phyloP scores from a whole-genome alignment of 257 asterid genomes.

The Fraxinus pennsylvanica region DNA sequence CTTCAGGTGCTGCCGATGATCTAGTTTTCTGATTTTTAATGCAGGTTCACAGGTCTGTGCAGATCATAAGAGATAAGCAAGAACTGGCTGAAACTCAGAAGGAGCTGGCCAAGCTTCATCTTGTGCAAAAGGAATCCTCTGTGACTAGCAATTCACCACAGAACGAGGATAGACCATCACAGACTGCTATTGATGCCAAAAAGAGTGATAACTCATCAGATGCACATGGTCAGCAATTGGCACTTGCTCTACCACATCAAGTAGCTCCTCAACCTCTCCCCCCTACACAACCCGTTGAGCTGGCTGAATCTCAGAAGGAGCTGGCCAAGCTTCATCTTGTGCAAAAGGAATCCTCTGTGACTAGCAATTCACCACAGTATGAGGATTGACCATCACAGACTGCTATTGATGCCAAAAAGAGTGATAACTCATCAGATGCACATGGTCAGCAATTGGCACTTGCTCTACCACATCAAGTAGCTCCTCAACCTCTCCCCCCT shows the following conservation, averaged over 20 bases:
- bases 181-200: constrained; percentile 52
- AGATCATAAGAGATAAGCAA: constrained; percentile 89
- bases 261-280: constrained; percentile 50
- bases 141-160: constrained; percentile 47
- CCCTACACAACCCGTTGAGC: constrained; percentile 65
- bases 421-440: constrained; percentile 48
- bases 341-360: constrained; percentile 64
- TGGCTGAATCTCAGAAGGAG: constrained; percentile 88
- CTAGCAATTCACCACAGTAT: constrained; percentile 47
- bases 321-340: constrained; percentile 87
- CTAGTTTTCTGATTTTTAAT: constrained; percentile 8
- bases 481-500: constrained; percentile 52
- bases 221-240: constrained; percentile 65
- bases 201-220: constrained; percentile 52
- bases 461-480: constrained; percentile 82
- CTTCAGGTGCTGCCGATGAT: neutral
- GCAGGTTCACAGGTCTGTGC: constrained; percentile 95
- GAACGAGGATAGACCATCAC: constrained; percentile 58
- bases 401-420: constrained; percentile 51
- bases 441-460: constrained; percentile 81
- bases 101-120: constrained; percentile 92
- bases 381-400: constrained; percentile 59
- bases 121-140: constrained; percentile 69
- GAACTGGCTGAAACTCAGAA: constrained; percentile 92
- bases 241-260: constrained; percentile 92